Conservation (phyloP, 192 early-diverging fungal genomes). For the Coemansia sp. region DNA sequence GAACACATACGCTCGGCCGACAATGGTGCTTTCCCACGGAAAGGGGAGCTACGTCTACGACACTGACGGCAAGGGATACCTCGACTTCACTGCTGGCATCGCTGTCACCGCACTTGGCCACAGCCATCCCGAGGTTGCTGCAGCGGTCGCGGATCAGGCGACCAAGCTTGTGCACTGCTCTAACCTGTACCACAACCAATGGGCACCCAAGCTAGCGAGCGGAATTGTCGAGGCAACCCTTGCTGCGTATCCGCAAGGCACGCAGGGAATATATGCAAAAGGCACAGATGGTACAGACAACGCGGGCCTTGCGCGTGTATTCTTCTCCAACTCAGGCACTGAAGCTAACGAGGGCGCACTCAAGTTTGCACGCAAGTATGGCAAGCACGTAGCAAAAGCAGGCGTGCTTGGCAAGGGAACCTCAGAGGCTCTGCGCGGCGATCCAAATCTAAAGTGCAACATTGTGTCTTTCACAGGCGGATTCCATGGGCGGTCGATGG, state of each 20-base stretch:
- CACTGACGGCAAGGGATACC: constrained; percentile 67
- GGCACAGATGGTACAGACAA: constrained; percentile 5
- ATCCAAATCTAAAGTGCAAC: constrained; percentile 61
- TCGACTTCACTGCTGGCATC: constrained; percentile 95
- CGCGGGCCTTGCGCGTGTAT: constrained; percentile 65
- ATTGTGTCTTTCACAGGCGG: constrained; percentile 87
- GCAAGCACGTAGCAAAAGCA: constrained; percentile 42
- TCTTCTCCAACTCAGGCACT: constrained; percentile 95
- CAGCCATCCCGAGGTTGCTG: constrained; percentile 69
- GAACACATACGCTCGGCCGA: constrained; percentile 69
- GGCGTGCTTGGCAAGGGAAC: constrained; percentile 38
- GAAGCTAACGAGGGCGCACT: constrained; percentile 98
- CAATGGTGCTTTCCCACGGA: constrained; percentile 77
- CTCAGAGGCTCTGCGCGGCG: constrained; percentile 53
- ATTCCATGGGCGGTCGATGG: constrained; percentile 97
- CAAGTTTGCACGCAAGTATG: constrained; percentile 94
- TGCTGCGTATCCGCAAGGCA: constrained; percentile 46
- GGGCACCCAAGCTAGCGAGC: constrained; percentile 79
- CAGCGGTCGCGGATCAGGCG: constrained; percentile 79
- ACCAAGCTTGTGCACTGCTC: constrained; percentile 79
- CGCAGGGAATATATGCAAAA: constrained; percentile 51
- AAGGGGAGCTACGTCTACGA: constrained; percentile 82
- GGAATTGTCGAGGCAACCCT: constrained; percentile 64
- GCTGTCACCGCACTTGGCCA: constrained; percentile 94
- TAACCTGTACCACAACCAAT: constrained; percentile 91